Percentiles rank a stretch among this genome's conserved stretches.
phyloP scores from a whole-genome alignment of 805 yeast genomes.

The Candida verbasci region DNA sequence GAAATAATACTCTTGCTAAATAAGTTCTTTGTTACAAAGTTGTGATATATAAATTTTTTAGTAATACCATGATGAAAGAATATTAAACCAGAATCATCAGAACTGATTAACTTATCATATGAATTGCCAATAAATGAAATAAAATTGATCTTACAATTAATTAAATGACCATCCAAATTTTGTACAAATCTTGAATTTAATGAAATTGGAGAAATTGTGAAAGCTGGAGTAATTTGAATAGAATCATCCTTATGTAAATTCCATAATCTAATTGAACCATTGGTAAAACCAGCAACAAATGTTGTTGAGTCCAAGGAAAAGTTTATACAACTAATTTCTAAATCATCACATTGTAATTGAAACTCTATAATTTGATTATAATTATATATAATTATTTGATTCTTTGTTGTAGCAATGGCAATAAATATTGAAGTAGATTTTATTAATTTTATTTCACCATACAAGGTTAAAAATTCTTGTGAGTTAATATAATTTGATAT shows the following conservation, averaged over 20 bases:
- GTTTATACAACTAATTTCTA: conserved; percentile 29
- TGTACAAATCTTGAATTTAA: conserved; percentile 19
- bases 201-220: conserved; percentile 21
- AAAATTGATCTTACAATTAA: conserved; percentile 17
- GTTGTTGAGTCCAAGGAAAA: conserved; percentile 67
- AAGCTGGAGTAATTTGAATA: conserved; percentile 53
- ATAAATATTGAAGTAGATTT: conserved; percentile 33
- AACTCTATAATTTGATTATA: conserved; percentile 56
- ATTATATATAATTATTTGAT: conserved; percentile 62
- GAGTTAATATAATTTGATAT: conserved; percentile 18
- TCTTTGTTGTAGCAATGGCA: conserved; percentile 68
- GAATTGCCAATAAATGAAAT: conserved; percentile 26
- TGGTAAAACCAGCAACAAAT: conserved; percentile 62
- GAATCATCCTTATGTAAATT: conserved; percentile 31
- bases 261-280: conserved; percentile 71
- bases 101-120: conserved; percentile 24
- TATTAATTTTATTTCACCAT: conserved; percentile 20
- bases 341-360: conserved; percentile 40
- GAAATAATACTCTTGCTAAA: conserved; percentile 39
- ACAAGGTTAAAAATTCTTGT: conserved; percentile 14
- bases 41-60: conserved; percentile 51
- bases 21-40: conserved; percentile 44
- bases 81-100: conserved; percentile 40
- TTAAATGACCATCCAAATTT: conserved; percentile 27
- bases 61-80: conserved; percentile 63